These are phyloP conservation scores for Rosellinia necatrix DNA, from an alignment of 2,329 filamentous ascomycete species.

Conservation along the genomic window DNA sequence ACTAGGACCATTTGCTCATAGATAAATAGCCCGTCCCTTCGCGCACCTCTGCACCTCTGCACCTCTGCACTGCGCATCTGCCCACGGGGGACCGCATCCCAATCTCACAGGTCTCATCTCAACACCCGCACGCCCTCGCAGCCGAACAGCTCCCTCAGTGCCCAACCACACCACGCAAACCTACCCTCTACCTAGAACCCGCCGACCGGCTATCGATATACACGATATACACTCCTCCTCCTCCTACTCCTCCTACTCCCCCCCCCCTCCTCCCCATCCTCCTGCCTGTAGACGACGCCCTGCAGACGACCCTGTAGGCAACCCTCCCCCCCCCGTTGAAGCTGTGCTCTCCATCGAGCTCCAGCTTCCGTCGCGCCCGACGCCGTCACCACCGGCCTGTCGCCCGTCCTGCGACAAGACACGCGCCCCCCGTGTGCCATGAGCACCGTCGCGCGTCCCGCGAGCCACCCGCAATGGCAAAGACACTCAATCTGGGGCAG, in stretches of 20 bases:
- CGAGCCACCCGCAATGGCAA: slow-evolving; percentile 44
- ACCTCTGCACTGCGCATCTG: too few species aligned
- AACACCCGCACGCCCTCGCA: neutral
- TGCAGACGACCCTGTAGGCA: too few species aligned
- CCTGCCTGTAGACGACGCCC: too few species aligned
- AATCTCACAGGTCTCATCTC: too few species aligned
- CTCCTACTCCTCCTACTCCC: too few species aligned
- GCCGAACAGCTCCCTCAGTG: neutral
- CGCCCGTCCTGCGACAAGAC: slow-evolving; percentile 24
- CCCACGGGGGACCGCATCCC: too few species aligned
- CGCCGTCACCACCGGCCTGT: neutral
- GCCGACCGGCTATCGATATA: too few species aligned
- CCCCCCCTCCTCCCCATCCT: too few species aligned
- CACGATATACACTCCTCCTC: too few species aligned
- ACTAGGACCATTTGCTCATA: slow-evolving; percentile 3
- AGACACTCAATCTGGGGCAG: slow-evolving; percentile 57
- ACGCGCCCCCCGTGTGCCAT: slow-evolving; percentile 28
- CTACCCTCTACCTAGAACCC: too few species aligned
- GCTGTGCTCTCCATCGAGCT: slow-evolving; percentile 5
- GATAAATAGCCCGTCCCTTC: slow-evolving; percentile 16
- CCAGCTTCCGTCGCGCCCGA: neutral
- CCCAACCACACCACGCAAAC: too few species aligned
- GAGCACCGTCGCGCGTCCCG: slow-evolving; percentile 29
- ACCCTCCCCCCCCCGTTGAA: neutral
- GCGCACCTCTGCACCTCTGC: too few species aligned